Evolutionary conservation across 2,329 filamentous ascomycete genomes (phyloP).

Genomic region (Sporothrix inflata): DNA sequence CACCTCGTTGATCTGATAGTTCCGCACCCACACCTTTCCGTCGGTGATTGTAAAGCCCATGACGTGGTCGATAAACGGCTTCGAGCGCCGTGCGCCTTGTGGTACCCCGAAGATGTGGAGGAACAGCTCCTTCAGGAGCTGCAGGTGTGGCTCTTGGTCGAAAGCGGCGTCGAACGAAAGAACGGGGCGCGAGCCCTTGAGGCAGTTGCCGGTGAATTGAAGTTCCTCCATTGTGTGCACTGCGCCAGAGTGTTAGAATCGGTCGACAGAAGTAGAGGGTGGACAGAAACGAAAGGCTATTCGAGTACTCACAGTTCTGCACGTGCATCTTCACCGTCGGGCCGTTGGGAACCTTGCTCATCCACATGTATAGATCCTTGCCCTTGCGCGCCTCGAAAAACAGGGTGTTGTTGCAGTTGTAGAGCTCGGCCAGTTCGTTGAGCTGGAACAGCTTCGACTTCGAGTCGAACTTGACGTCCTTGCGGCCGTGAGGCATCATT

Average conservation of each 20-base stretch:
- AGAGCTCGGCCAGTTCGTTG: constrained; percentile 73
- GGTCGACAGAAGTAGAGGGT: background rate
- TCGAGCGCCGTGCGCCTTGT: constrained; percentile 82
- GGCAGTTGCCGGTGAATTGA: constrained; percentile 93
- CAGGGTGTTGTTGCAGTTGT: constrained; percentile 86
- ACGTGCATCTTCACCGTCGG: constrained; percentile 67
- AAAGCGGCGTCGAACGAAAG: constrained; percentile 91
- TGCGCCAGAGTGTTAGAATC: constrained; percentile 39
- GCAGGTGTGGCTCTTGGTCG: constrained; percentile 77
- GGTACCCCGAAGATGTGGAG: constrained; percentile 91
- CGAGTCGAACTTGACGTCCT: constrained; percentile 95
- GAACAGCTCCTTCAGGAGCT: constrained; percentile 86
- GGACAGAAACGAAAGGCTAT: background rate
- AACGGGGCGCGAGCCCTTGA: constrained; percentile 89
- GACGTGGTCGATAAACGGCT: constrained; percentile 95
- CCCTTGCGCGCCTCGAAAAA: constrained; percentile 96
- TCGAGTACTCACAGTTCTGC: constrained; percentile 65
- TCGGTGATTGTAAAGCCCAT: constrained; percentile 90
- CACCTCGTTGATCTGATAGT: constrained; percentile 89
- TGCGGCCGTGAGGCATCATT: constrained; percentile 87
- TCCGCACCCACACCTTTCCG: constrained; percentile 93
- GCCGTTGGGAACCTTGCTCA: constrained; percentile 86
- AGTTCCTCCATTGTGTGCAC: constrained; percentile 97
- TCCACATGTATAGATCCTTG: constrained; percentile 92
- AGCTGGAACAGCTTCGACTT: constrained; percentile 85